A percentile compares a stretch with the other conserved stretches of the same genome.
Conservation (phyloP, 208 protist species). For the Acanthamoeba divionensis region DNA sequence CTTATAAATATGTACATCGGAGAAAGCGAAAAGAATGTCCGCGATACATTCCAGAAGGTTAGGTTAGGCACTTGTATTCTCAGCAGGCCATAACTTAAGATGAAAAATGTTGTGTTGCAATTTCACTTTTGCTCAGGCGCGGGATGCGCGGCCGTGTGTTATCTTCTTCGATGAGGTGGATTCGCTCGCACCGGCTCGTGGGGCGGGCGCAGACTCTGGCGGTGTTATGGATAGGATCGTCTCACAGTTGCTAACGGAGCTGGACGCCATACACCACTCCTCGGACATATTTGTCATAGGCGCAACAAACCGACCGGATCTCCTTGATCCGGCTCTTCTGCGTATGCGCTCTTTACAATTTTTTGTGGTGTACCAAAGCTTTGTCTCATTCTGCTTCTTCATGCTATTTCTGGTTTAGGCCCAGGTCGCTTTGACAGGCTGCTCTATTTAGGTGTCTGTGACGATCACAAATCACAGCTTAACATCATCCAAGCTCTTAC, state of each 20-base stretch:
- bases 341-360: constrained; percentile 63
- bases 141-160: constrained; percentile 77
- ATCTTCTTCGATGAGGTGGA: constrained; percentile 88
- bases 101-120: constrained; percentile 7
- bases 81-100: background rate
- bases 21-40: constrained; percentile 82
- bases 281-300: constrained; percentile 78
- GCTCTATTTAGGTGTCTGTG: constrained; percentile 70
- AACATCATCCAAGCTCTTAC: constrained; percentile 71
- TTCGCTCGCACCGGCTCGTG: constrained; percentile 77
- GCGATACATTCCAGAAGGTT: constrained; percentile 78
- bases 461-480: constrained; percentile 62
- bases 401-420: background rate
- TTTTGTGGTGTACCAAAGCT: background rate
- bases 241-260: constrained; percentile 81
- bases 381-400: background rate
- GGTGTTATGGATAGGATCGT: constrained; percentile 83
- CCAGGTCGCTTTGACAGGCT: constrained; percentile 69
- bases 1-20: constrained; percentile 83
- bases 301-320: constrained; percentile 80
- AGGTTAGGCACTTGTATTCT: background rate
- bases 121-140: constrained; percentile 10
- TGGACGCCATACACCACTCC: constrained; percentile 76
- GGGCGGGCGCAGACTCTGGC: constrained; percentile 74
- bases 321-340: constrained; percentile 78